These are phyloP conservation scores for Sugiyamaella lignohabitans DNA, from an alignment of 805 yeast genomes.

Conservation along the genomic window DNA sequence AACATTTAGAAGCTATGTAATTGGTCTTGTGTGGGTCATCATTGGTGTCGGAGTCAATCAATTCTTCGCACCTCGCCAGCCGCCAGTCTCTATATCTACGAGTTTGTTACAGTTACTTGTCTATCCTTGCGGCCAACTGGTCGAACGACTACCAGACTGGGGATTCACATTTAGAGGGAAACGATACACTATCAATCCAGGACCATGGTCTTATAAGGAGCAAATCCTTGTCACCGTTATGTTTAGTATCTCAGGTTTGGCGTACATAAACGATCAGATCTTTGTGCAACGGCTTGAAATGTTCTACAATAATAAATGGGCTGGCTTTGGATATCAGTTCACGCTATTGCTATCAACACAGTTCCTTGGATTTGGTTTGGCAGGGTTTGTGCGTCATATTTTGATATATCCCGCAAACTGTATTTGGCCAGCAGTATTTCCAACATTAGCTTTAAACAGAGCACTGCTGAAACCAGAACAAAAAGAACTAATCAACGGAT, in stretches of 20 bases:
- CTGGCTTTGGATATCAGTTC: conserved; percentile 39
- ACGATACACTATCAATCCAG: conserved; percentile 47
- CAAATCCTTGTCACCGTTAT: conserved; percentile 54
- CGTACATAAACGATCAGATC: conserved; percentile 22
- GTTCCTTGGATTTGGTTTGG: conserved; percentile 48
- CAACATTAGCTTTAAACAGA: conserved; percentile 48
- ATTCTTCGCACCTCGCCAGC: conserved; percentile 51
- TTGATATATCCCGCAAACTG: conserved; percentile 40
- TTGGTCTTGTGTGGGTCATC: conserved; percentile 47
- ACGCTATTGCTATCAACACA: conserved; percentile 43
- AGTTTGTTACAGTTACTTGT: conserved; percentile 42
- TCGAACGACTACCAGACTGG: conserved; percentile 35
- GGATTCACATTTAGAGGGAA: conserved; percentile 36
- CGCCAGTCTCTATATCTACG: conserved; percentile 39
- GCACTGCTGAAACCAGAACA: conserved; percentile 34
- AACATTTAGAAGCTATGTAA: conserved; percentile 46
- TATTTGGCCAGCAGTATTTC: conserved; percentile 49
- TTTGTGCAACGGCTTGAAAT: conserved; percentile 23
- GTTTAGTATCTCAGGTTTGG: conserved; percentile 24
- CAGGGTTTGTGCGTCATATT: conserved; percentile 49
- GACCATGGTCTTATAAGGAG: conserved; percentile 60
- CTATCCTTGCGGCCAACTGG: conserved; percentile 47
- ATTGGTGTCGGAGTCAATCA: conserved; percentile 50
- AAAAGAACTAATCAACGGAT: conserved; percentile 35
- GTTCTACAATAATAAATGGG: conserved; percentile 27